Conservation (phyloP, 2,329 filamentous ascomycete genomes). For the Pseudogymnoascus sp. region DNA sequence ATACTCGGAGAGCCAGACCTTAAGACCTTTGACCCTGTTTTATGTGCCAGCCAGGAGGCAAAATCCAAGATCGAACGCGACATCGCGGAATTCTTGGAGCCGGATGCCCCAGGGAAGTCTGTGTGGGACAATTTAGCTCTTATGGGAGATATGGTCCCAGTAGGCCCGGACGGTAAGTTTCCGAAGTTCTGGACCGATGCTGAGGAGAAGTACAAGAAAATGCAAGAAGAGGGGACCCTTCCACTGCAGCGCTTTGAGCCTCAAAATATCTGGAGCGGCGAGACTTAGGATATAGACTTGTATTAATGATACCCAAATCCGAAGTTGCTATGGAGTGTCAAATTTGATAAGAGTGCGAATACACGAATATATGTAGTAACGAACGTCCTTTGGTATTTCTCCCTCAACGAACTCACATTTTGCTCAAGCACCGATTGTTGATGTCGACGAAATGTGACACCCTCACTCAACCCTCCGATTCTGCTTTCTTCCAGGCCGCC, state of each 20-base stretch:
- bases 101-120: not conserved
- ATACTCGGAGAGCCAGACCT: conserved; percentile 64
- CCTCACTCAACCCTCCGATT: not conserved
- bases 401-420: too few relatives aligned
- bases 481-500: not conserved
- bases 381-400: too few relatives aligned
- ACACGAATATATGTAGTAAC: not conserved
- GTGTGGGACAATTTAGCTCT: not conserved
- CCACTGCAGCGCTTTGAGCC: not conserved
- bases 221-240: not conserved
- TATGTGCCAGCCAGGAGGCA: conserved; percentile 65
- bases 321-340: not conserved
- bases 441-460: too few relatives aligned
- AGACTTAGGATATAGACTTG: not conserved
- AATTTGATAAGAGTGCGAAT: not conserved
- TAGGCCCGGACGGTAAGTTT: not conserved
- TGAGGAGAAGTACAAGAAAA: not conserved
- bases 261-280: conserved; percentile 3
- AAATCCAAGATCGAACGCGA: conserved; percentile 39
- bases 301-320: conserved; percentile 4
- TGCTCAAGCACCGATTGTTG: too few relatives aligned
- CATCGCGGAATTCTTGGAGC: conserved; percentile 10
- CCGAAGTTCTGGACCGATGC: not conserved
- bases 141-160: not conserved
- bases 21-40: conserved; percentile 61